Base-by-base conservation (phyloP, 495 filamentous ascomycete species). In the Cryomyces minteri region DNA sequence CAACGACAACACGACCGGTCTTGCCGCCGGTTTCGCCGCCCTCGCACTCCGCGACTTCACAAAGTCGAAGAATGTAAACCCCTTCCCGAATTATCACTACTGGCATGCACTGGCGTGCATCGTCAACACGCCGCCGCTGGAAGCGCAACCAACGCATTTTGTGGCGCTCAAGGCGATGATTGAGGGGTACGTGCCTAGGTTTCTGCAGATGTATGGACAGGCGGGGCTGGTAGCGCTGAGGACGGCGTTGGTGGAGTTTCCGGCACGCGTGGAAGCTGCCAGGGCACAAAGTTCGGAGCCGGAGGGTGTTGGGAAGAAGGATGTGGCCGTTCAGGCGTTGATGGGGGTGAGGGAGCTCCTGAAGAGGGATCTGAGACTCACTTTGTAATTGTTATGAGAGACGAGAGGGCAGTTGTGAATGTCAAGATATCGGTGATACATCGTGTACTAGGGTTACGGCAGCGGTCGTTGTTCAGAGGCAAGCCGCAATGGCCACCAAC, bases 1-100 rank as follows among this genome's bases (percentile, higher is more conserved):
- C 62, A 69, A 69, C 47, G 79, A 85, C 52, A 72, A 83, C 18
- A 88, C 94, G 81, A 80, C 75, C 5, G 90, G 87, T 2, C 63
- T 95, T 1, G 84, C 76, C 0, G 77, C 81, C 12, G 92, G 92
- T 3, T 99, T 76, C 56, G 79, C 88, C 0, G 72, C 88, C 5
- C 63, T 96, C 11, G 70, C 79, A 2, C 67, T 94, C 5, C 78
- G 88, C 32, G 81, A 92, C 52, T 98, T 93, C 54, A 67, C 69
- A 32, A 76, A 70, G 49, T 73, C 77, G 0, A 65, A 66, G 31
- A 67, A 74, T 49, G 58, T 57, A 18, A 92, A 92, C 48, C 86
- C 88, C 0, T 86, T 79, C 55, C 84, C 87, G 0, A 79, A 82
- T 38, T 67, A 67, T 28, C 67, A 86, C 28, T 95, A 86, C 61